Conservation (phyloP, 768 basidiomycete species). For the Macrocybe gigantea region DNA sequence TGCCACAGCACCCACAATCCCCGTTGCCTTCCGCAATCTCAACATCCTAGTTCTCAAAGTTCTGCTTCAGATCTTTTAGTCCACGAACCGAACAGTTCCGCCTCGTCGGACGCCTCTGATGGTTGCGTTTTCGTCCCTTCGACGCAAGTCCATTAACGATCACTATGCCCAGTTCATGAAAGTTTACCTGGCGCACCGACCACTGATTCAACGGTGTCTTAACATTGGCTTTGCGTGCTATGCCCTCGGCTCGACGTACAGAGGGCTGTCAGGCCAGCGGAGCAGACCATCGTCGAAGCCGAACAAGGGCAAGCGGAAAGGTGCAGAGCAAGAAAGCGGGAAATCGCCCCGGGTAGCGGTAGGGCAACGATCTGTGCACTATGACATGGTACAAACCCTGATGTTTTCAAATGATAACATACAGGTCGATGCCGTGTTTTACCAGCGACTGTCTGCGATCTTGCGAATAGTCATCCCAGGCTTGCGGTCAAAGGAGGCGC, state of each 20-base stretch:
- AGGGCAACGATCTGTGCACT: constrained; percentile 17
- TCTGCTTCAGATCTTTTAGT: no score
- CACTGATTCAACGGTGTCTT: constrained; percentile 64
- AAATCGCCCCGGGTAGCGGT: constrained; percentile 66
- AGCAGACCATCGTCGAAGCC: constrained; percentile 24
- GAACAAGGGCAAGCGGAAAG: constrained; percentile 24
- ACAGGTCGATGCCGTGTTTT: constrained; percentile 91
- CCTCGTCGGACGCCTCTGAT: constrained; percentile 11
- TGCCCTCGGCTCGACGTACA: constrained; percentile 59
- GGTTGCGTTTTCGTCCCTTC: constrained; percentile 27
- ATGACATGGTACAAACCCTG: neutral
- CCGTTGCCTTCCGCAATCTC: no score
- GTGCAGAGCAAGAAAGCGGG: constrained; percentile 17
- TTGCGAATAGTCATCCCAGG: constrained; percentile 87
- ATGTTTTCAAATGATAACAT: neutral
- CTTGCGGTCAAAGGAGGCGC: constrained; percentile 79
- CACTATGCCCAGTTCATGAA: constrained; percentile 38
- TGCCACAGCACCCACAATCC: neutral
- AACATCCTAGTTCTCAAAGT: no score
- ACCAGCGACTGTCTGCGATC: constrained; percentile 69
- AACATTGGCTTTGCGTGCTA: constrained; percentile 69
- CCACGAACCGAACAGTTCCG: no score
- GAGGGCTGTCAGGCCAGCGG: constrained; percentile 44
- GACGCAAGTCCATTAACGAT: constrained; percentile 25
- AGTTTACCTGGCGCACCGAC: constrained; percentile 60